Percentiles rank a stretch among this genome's conserved stretches.
Conservation (phyloP, 2,329 filamentous ascomycete species). For the Microcyclospora tardicrescens region DNA sequence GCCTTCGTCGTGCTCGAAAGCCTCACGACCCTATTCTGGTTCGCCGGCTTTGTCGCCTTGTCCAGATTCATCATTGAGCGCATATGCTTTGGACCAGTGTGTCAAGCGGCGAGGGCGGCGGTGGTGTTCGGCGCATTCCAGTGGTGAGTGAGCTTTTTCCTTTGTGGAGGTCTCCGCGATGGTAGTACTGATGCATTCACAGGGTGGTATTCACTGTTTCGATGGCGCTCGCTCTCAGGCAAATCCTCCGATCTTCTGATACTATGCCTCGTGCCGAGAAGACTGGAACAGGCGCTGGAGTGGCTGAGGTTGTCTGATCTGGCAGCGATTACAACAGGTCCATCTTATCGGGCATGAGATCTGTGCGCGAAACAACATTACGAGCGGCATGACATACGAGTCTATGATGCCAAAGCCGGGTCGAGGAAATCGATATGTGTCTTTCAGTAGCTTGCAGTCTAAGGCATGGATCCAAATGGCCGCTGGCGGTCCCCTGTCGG, state of each 20-base stretch:
- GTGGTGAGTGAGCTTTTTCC: slow-evolving; percentile 31
- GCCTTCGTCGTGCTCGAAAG: slow-evolving; percentile 55
- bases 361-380: background rate
- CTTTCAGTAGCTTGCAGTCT: too few species aligned
- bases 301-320: slow-evolving; percentile 27
- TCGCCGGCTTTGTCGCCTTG: slow-evolving; percentile 68
- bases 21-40: slow-evolving; percentile 78
- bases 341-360: background rate
- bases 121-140: slow-evolving; percentile 55
- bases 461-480: too few species aligned
- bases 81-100: slow-evolving; percentile 42
- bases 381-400: background rate
- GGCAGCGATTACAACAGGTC: background rate
- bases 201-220: slow-evolving; percentile 42
- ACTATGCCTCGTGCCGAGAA: slow-evolving; percentile 6
- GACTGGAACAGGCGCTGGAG: slow-evolving; percentile 21
- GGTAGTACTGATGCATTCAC: slow-evolving; percentile 1
- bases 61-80: slow-evolving; percentile 51
- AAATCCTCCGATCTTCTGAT: slow-evolving; percentile 31
- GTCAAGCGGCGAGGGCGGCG: slow-evolving; percentile 49
- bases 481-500: too few species aligned
- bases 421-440: too few species aligned
- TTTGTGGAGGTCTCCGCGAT: background rate
- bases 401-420: background rate
- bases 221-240: slow-evolving; percentile 35